Conservation (phyloP, 2,329 filamentous ascomycete genomes). For the Colletotrichum gigasporum region DNA sequence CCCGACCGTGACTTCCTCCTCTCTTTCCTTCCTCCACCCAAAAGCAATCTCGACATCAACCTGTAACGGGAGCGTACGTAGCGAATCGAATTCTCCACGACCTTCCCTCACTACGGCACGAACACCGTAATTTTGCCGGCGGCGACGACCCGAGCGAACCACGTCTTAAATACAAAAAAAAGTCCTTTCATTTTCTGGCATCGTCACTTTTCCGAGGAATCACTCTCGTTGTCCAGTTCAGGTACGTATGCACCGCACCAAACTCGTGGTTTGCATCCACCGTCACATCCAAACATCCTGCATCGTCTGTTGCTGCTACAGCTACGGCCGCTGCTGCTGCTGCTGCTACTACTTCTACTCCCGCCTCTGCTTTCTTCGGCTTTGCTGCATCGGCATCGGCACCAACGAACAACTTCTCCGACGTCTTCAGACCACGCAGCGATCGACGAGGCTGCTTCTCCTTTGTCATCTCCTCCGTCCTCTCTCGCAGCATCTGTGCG, state of each 20-base stretch:
- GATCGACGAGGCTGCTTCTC: neutral
- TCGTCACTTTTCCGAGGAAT: neutral
- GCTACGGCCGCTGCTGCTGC: neutral
- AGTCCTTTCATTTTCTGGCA: neutral
- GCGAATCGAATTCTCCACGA: slow-evolving; percentile 29
- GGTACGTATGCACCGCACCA: slow-evolving; percentile 14
- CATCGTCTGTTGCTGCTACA: neutral
- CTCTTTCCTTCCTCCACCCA: slow-evolving; percentile 34
- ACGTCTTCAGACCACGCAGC: neutral
- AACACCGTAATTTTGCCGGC: slow-evolving; percentile 3
- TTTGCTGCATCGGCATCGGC: neutral
- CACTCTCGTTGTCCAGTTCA: slow-evolving; percentile 1
- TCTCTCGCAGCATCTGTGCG: neutral
- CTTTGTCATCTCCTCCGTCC: neutral
- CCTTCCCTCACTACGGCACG: slow-evolving; percentile 8
- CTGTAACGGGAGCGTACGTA: slow-evolving; percentile 27
- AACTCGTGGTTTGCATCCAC: neutral
- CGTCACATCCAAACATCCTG: neutral
- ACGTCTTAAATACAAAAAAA: neutral
- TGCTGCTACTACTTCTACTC: neutral
- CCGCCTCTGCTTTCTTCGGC: neutral
- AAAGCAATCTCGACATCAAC: slow-evolving; percentile 34
- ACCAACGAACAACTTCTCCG: no score
- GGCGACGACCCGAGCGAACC: slow-evolving; percentile 11
- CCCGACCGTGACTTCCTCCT: slow-evolving; percentile 26